A percentile compares a stretch with the other conserved stretches of the same genome.
These are phyloP conservation scores for Trichoderma virens DNA, from an alignment of 495 filamentous ascomycete species.

Conservation along the genomic window DNA sequence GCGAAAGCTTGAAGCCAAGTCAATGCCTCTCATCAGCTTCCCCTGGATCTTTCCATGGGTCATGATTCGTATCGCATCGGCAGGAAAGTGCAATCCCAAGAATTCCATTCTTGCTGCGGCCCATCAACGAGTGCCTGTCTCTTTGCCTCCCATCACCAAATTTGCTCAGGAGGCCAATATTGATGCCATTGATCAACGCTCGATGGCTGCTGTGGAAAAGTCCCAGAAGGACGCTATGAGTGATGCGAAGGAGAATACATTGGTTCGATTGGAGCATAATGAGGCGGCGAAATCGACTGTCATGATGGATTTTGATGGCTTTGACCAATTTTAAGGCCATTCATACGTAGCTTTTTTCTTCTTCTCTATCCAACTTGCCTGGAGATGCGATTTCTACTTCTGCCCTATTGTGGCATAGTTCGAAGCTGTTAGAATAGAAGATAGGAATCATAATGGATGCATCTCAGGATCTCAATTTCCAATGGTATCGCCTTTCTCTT, in stretches of 20 bases:
- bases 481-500: neutral
- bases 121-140: neutral
- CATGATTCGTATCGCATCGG: conserved; percentile 61
- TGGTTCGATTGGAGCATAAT: neutral
- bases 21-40: conserved; percentile 81
- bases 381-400: neutral
- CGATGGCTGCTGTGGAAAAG: too few relatives aligned
- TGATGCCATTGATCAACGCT: too few relatives aligned
- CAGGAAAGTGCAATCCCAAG: conserved; percentile 9
- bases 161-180: neutral
- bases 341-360: neutral
- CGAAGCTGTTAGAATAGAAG: neutral
- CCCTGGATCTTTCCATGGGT: conserved; percentile 79
- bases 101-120: neutral
- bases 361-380: neutral
- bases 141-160: neutral
- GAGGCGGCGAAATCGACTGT: too few relatives aligned
- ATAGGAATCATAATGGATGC: neutral
- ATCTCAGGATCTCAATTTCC: neutral
- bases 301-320: too few relatives aligned
- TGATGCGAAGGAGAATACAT: neutral
- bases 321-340: too few relatives aligned
- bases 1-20: conserved; percentile 31
- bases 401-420: neutral
- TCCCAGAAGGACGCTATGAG: neutral